phyloP scores from a whole-genome alignment of 2,329 filamentous ascomycete genomes.

The Furcasterigmium sp. region DNA sequence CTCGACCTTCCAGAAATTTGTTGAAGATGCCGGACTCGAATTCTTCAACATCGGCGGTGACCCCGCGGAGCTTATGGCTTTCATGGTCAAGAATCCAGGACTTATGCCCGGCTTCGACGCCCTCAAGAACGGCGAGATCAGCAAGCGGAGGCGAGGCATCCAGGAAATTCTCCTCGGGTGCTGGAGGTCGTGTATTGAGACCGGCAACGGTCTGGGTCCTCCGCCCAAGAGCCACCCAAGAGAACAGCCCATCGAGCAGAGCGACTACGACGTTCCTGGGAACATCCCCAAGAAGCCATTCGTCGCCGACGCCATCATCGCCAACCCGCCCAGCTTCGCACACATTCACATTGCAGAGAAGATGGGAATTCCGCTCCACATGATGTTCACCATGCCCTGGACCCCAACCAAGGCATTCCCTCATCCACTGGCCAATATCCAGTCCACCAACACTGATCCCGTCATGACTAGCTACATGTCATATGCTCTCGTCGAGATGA shows the following conservation, averaged over 20 bases:
- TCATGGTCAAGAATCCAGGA: constrained; percentile 87
- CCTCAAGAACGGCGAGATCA: constrained; percentile 71
- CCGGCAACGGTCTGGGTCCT: constrained; percentile 59
- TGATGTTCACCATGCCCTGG: constrained; percentile 98
- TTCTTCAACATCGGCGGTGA: constrained; percentile 76
- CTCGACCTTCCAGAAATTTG: constrained; percentile 60
- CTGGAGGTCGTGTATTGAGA: constrained; percentile 81
- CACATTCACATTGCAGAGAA: constrained; percentile 73
- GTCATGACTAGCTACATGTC: constrained; percentile 78
- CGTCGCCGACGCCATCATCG: constrained; percentile 76
- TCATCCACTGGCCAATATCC: constrained; percentile 79
- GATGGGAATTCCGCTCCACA: constrained; percentile 67
- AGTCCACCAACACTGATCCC: constrained; percentile 68
- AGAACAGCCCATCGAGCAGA: constrained; percentile 47
- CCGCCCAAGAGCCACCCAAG: constrained; percentile 38
- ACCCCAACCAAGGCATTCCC: constrained; percentile 80
- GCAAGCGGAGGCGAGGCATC: constrained; percentile 68
- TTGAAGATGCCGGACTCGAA: constrained; percentile 65
- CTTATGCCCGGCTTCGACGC: constrained; percentile 79
- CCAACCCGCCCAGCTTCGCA: constrained; percentile 72
- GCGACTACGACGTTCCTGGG: constrained; percentile 30
- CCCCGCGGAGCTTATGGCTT: constrained; percentile 73
- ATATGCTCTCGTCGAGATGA: constrained; percentile 81
- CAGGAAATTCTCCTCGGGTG: constrained; percentile 77
- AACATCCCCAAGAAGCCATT: constrained; percentile 55